A percentile compares a stretch with the other conserved stretches of the same genome.
Evolutionary conservation across 768 basidiomycete species (phyloP).

Genomic region (Cubamyces sp.): DNA sequence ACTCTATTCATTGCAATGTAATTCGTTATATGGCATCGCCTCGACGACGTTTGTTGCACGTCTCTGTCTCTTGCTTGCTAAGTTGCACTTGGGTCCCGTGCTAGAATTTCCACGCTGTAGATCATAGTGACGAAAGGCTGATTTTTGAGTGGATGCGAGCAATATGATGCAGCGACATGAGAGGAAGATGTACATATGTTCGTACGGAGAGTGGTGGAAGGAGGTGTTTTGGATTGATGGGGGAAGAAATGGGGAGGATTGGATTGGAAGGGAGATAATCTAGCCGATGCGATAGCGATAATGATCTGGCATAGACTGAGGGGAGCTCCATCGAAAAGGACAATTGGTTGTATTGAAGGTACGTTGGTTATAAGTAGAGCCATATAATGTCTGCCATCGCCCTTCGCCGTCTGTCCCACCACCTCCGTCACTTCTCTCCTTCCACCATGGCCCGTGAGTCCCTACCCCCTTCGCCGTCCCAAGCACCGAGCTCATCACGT

Average conservation of each 20-base stretch:
- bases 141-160: no score
- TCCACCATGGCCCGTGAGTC: slow-evolving; percentile 60
- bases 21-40: no score
- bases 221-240: neutral
- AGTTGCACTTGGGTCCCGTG: no score
- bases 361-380: slow-evolving; percentile 21
- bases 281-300: slow-evolving; percentile 29
- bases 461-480: slow-evolving; percentile 23
- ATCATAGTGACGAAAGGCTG: no score
- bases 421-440: slow-evolving; percentile 58
- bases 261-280: slow-evolving; percentile 27
- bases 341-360: neutral
- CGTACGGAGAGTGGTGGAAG: neutral
- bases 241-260: neutral
- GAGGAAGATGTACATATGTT: no score
- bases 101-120: no score
- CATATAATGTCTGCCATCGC: slow-evolving; percentile 31
- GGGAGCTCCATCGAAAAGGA: neutral
- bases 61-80: no score
- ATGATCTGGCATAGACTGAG: slow-evolving; percentile 12
- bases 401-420: slow-evolving; percentile 61
- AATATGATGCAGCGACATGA: no score
- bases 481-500: slow-evolving; percentile 19
- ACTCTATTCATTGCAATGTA: no score
- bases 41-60: no score